Evolutionary conservation across 768 basidiomycete species (phyloP).

Genomic region (Hygrocybe punicea): DNA sequence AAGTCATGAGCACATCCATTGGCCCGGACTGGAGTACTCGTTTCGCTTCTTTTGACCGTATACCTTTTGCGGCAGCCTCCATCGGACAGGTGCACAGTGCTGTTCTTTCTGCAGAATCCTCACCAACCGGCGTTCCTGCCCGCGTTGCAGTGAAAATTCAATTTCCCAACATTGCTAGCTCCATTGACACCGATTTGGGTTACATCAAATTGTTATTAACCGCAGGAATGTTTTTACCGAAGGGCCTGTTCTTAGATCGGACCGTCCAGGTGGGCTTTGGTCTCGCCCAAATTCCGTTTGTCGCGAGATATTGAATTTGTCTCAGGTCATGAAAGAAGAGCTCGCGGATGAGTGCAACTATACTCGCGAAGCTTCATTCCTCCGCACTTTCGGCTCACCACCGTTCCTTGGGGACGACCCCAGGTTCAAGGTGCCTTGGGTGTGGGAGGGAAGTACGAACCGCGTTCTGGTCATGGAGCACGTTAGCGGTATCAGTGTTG

Average conservation of each 20-base stretch:
- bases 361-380: conserved; percentile 70
- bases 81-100: conserved; percentile 95
- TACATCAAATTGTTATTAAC: conserved; percentile 82
- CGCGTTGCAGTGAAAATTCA: conserved; percentile 85
- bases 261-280: conserved; percentile 60
- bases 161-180: conserved; percentile 86
- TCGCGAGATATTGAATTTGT: neutral
- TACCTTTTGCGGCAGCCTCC: conserved; percentile 93
- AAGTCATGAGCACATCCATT: conserved; percentile 73
- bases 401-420: conserved; percentile 52
- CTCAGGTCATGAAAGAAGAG: conserved; percentile 81
- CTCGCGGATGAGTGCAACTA: conserved; percentile 94
- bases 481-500: conserved; percentile 78
- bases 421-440: conserved; percentile 82
- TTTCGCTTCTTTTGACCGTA: conserved; percentile 74
- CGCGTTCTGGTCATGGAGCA: conserved; percentile 88
- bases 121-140: conserved; percentile 53
- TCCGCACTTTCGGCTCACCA: conserved; percentile 54
- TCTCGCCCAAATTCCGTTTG: neutral
- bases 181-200: conserved; percentile 82
- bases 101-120: conserved; percentile 48
- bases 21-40: conserved; percentile 69
- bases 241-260: conserved; percentile 84
- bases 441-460: conserved; percentile 76
- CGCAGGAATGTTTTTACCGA: conserved; percentile 77